These are phyloP conservation scores for Tetrapyrgos nigripes DNA, from an alignment of 1,284 basidiomycete species.

Conservation along the genomic window DNA sequence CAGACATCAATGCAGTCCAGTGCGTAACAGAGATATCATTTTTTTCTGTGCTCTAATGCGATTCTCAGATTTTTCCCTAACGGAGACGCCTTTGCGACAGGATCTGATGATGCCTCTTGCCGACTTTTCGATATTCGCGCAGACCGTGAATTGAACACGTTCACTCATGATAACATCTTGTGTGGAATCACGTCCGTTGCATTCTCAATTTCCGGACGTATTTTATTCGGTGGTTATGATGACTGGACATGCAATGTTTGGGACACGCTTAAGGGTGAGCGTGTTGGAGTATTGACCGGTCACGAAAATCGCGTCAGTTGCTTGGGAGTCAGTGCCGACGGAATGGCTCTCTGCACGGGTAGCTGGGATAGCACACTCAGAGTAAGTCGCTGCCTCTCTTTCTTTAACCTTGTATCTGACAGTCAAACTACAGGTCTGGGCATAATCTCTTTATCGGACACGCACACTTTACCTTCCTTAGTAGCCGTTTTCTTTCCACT, in stretches of 20 bases:
- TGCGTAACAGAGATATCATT: slow-evolving; percentile 52
- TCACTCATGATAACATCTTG: slow-evolving; percentile 97
- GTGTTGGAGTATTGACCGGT: slow-evolving; percentile 94
- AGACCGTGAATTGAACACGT: slow-evolving; percentile 95
- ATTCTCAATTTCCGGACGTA: slow-evolving; percentile 96
- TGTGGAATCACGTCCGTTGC: slow-evolving; percentile 99
- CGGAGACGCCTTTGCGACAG: slow-evolving; percentile 98
- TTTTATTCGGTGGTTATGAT: slow-evolving; percentile 98
- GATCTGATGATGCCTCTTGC: slow-evolving; percentile 98
- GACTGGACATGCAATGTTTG: slow-evolving; percentile 99
- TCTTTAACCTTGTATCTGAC: slow-evolving; percentile 17
- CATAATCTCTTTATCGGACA: slow-evolving; percentile 42
- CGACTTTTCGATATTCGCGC: slow-evolving; percentile 97
- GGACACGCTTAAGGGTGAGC: slow-evolving; percentile 98
- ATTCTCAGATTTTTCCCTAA: slow-evolving; percentile 93
- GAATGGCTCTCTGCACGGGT: slow-evolving; percentile 98
- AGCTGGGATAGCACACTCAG: slow-evolving; percentile 97
- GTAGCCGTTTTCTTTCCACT: slow-evolving; percentile 18
- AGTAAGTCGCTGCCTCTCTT: slow-evolving; percentile 58
- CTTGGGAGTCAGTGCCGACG: slow-evolving; percentile 94
- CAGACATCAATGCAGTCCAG: slow-evolving; percentile 99
- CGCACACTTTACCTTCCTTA: slow-evolving; percentile 19
- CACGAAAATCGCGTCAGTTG: slow-evolving; percentile 99
- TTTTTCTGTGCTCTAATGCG: slow-evolving; percentile 17
- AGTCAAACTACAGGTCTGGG: slow-evolving; percentile 56